Conservation (phyloP, 2,329 filamentous ascomycete genomes). For the Phialemoniopsis sp. region DNA sequence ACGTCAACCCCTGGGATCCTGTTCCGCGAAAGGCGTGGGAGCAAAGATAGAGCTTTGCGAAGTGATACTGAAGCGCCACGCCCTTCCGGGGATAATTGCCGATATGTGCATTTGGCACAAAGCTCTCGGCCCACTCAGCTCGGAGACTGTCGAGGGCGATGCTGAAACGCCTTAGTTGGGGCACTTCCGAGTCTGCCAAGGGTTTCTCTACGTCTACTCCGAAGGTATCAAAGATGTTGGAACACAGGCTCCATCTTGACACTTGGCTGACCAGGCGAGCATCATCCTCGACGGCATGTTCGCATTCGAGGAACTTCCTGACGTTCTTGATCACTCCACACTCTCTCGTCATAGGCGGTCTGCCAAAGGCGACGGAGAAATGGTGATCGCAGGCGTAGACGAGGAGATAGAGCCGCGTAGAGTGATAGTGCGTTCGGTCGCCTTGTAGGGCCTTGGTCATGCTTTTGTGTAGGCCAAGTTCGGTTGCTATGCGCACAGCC, state of each 20-base stretch:
- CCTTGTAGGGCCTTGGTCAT: background rate
- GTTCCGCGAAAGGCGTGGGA: constrained; percentile 22
- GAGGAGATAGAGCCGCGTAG: background rate
- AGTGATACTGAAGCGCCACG: constrained; percentile 23
- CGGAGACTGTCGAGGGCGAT: constrained; percentile 15
- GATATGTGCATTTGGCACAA: constrained; percentile 16
- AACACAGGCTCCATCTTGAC: constrained; percentile 7
- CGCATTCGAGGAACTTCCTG: constrained; percentile 4
- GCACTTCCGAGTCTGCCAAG: constrained; percentile 9
- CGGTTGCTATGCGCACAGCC: constrained; percentile 58
- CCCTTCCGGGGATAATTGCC: constrained; percentile 26
- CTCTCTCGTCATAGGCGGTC: constrained; percentile 9
- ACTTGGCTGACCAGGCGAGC: constrained; percentile 11
- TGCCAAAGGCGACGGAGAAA: constrained; percentile 2
- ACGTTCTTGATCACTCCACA: background rate
- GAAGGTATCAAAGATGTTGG: constrained; percentile 9
- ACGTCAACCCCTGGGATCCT: background rate
- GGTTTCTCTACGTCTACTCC: constrained; percentile 6
- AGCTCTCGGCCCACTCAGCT: constrained; percentile 15
- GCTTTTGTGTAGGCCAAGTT: constrained; percentile 49
- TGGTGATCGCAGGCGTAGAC: background rate
- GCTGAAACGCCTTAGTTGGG: constrained; percentile 12
- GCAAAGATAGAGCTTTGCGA: constrained; percentile 26
- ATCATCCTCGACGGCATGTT: constrained; percentile 9
- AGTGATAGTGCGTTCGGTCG: background rate